phyloP scores from a whole-genome alignment of 768 basidiomycete species.

The Crucibulum laeve region DNA sequence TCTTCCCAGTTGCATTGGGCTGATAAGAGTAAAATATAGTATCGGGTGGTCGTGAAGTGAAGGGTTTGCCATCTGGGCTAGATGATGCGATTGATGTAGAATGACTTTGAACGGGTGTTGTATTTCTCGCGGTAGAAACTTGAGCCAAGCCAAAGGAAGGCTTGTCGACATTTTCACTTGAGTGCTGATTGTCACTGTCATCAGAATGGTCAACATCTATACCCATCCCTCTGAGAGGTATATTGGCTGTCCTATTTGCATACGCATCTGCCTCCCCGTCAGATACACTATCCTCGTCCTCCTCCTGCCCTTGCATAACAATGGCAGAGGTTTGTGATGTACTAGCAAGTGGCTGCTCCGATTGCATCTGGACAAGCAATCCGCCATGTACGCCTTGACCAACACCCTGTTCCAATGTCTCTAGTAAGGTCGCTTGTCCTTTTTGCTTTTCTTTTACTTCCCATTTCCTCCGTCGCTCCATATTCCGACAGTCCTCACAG shows the following conservation, averaged over 20 bases:
- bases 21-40: conserved; percentile 11
- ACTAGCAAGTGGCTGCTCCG: background rate
- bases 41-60: background rate
- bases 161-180: too few species aligned
- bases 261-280: background rate
- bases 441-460: conserved; percentile 4
- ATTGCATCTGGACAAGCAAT: background rate
- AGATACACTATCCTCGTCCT: background rate
- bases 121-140: too few species aligned
- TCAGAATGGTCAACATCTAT: too few species aligned
- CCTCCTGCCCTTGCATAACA: background rate
- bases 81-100: too few species aligned
- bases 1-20: conserved; percentile 10
- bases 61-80: background rate
- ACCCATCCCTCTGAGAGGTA: too few species aligned
- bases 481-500: conserved; percentile 41
- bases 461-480: conserved; percentile 21
- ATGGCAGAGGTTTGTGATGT: background rate
- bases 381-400: too few species aligned
- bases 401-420: conserved; percentile 6
- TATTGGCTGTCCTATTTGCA: background rate
- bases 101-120: too few species aligned
- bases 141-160: too few species aligned
- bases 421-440: too few species aligned
- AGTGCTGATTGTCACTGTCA: too few species aligned